These are phyloP conservation scores for Neocucurbitaria cava DNA, from an alignment of 2,329 filamentous ascomycete genomes.

Conservation along the genomic window DNA sequence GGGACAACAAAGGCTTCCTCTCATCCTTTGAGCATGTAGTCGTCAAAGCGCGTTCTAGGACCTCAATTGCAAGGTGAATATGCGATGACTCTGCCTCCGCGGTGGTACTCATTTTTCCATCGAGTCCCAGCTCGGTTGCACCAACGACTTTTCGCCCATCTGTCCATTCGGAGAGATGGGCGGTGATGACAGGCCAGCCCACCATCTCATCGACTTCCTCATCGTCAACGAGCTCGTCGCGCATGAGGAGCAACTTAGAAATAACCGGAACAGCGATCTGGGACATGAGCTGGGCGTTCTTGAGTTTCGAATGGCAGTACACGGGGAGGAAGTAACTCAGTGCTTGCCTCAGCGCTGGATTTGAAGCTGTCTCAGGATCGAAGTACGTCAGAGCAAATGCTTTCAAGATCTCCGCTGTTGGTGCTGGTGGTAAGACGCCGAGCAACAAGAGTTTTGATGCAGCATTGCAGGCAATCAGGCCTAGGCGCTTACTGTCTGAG, in stretches of 20 bases:
- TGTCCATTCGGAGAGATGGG: slow-evolving; percentile 92
- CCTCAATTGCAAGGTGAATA: slow-evolving; percentile 75
- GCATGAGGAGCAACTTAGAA: slow-evolving; percentile 68
- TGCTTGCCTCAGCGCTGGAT: slow-evolving; percentile 83
- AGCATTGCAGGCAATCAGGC: slow-evolving; percentile 80
- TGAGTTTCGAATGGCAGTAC: slow-evolving; percentile 83
- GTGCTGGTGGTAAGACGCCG: slow-evolving; percentile 64
- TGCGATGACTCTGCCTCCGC: slow-evolving; percentile 78
- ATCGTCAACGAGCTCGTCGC: slow-evolving; percentile 71
- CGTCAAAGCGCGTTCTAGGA: slow-evolving; percentile 75
- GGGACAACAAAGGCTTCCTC: slow-evolving; percentile 69
- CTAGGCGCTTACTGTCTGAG: slow-evolving; percentile 74
- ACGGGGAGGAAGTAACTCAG: slow-evolving; percentile 94
- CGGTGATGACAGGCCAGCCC: slow-evolving; percentile 76
- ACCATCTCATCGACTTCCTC: slow-evolving; percentile 77
- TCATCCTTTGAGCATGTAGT: slow-evolving; percentile 76
- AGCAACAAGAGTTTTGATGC: slow-evolving; percentile 87
- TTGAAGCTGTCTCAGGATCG: slow-evolving; percentile 79
- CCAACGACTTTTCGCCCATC: slow-evolving; percentile 81
- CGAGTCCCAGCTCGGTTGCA: slow-evolving; percentile 57
- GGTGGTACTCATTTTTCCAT: slow-evolving; percentile 62
- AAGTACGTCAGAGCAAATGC: slow-evolving; percentile 88
- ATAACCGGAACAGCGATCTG: slow-evolving; percentile 75
- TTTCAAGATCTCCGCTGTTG: slow-evolving; percentile 75
- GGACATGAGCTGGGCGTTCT: slow-evolving; percentile 85